Evolutionary conservation across 805 yeast species (phyloP).

Genomic region (Cyberlindnera amylophila): DNA sequence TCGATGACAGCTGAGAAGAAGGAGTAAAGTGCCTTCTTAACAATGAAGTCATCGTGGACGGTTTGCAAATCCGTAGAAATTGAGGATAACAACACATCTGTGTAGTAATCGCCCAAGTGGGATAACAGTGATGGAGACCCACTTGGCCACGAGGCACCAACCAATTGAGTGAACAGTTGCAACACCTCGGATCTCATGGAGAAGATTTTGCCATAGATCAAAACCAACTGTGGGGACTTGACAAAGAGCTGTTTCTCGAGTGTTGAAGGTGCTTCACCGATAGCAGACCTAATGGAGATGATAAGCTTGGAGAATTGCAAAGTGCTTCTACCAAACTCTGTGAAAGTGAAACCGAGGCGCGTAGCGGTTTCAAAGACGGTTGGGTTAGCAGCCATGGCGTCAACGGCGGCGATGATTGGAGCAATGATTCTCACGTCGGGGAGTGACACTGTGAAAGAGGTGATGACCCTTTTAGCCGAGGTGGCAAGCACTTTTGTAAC

Average conservation of each 20-base stretch:
- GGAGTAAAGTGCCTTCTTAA: constrained; percentile 54
- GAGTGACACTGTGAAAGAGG: constrained; percentile 51
- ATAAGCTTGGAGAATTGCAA: constrained; percentile 56
- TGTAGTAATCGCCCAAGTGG: constrained; percentile 64
- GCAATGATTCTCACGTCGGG: constrained; percentile 50
- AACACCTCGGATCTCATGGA: constrained; percentile 49
- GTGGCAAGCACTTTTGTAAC: constrained; percentile 48
- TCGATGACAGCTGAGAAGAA: constrained; percentile 66
- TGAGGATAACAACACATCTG: constrained; percentile 56
- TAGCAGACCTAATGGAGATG: constrained; percentile 50
- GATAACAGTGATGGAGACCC: constrained; percentile 79
- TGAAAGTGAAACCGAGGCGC: constrained; percentile 42
- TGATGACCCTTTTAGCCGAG: constrained; percentile 48
- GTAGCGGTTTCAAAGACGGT: constrained; percentile 39
- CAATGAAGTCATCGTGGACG: constrained; percentile 47
- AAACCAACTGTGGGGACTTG: constrained; percentile 52
- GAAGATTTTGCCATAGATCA: constrained; percentile 49
- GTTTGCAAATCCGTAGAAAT: constrained; percentile 58
- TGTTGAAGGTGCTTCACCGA: constrained; percentile 51
- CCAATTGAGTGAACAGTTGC: constrained; percentile 52
- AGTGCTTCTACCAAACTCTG: constrained; percentile 45
- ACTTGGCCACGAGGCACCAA: constrained; percentile 51
- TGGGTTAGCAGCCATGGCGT: constrained; percentile 37
- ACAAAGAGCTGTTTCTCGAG: constrained; percentile 61
- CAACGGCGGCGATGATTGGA: constrained; percentile 51